Percentiles rank a stretch among this genome's conserved stretches.
phyloP scores from a whole-genome alignment of 169 alveolate species.

The Perkinsus chesapeaki region DNA sequence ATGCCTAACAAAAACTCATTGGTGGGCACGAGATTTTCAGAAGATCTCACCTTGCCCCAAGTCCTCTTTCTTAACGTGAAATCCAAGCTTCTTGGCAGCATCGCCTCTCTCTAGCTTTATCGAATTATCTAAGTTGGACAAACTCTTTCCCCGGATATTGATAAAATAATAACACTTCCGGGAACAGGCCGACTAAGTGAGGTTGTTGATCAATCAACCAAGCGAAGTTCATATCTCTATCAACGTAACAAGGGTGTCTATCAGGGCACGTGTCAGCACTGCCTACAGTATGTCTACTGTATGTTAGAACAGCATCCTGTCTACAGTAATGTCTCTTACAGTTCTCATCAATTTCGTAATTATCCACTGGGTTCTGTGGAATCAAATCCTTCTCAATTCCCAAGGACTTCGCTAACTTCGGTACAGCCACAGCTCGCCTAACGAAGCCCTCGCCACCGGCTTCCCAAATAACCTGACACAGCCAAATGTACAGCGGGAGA shows the following conservation, averaged over 20 bases:
- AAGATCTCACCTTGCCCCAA: neutral
- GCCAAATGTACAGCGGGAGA: neutral
- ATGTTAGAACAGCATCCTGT: too few species aligned
- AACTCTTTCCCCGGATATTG: too few species aligned
- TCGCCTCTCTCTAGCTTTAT: neutral
- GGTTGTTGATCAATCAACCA: too few species aligned
- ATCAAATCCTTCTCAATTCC: neutral
- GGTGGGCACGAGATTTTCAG: neutral
- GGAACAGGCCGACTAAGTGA: too few species aligned
- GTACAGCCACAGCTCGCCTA: neutral
- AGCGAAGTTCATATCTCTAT: too few species aligned
- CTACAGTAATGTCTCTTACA: neutral
- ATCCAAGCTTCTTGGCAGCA: neutral
- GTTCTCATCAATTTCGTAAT: neutral
- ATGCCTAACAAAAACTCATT: neutral
- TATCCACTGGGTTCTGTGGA: neutral
- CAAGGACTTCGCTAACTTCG: neutral
- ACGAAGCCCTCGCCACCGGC: neutral
- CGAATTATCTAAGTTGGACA: neutral
- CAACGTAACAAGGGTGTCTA: too few species aligned
- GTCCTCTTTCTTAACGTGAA: neutral
- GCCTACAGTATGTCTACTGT: too few species aligned
- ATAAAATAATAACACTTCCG: too few species aligned
- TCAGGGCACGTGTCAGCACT: too few species aligned
- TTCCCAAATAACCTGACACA: neutral